phyloP scores from a whole-genome alignment of 1,284 basidiomycete genomes.

The Earliella scabrosa region DNA sequence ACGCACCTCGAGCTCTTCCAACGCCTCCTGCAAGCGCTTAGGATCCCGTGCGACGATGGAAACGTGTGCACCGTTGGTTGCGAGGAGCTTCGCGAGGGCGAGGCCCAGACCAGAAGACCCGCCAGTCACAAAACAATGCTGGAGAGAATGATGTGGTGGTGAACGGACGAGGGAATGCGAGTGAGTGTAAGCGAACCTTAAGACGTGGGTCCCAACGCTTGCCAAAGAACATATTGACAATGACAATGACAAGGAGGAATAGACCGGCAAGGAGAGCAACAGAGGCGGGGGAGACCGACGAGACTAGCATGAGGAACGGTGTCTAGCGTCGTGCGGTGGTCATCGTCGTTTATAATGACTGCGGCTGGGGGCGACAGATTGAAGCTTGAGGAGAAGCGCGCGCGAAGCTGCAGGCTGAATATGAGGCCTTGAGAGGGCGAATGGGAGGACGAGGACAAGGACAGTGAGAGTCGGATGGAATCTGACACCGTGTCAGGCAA shows the following conservation, averaged over 20 bases:
- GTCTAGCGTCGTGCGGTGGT: too few species aligned
- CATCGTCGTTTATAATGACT: too few species aligned
- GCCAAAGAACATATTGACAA: conserved; percentile 6
- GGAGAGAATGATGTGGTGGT: too few species aligned
- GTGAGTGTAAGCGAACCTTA: conserved; percentile 31
- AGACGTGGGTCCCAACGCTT: conserved; percentile 36
- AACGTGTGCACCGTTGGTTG: conserved; percentile 77
- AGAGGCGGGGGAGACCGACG: background rate
- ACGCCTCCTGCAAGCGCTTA: conserved; percentile 60
- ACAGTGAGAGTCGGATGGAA: too few species aligned
- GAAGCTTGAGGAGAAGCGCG: too few species aligned
- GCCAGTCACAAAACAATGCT: conserved; percentile 84
- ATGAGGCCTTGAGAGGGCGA: too few species aligned
- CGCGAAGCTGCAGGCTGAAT: too few species aligned
- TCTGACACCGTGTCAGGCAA: too few species aligned
- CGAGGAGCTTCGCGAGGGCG: conserved; percentile 69
- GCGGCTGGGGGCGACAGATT: too few species aligned
- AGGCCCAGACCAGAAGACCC: conserved; percentile 84
- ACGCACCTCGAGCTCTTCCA: conserved; percentile 65
- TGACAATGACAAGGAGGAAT: background rate
- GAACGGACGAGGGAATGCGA: too few species aligned
- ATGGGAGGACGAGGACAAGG: too few species aligned
- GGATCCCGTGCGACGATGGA: conserved; percentile 81
- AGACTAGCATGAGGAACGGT: too few species aligned
- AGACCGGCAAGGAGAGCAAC: conserved; percentile 1